Percentiles rank a stretch among this genome's conserved stretches.
Conservation (phyloP, 345 rosid species). For the Laguncularia racemosa region DNA sequence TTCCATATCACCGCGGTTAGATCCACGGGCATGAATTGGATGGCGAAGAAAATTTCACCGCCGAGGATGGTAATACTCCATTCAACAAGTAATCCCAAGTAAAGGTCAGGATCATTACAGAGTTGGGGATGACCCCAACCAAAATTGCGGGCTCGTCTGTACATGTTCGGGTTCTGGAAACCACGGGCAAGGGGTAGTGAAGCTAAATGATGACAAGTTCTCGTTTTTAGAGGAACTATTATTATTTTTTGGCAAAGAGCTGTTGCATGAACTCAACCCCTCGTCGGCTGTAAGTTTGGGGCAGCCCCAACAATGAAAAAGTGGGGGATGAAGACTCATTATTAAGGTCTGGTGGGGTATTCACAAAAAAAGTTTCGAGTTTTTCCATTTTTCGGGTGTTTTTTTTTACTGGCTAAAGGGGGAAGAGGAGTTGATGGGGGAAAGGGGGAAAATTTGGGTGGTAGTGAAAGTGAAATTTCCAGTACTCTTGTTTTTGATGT, state of each 20-base stretch:
- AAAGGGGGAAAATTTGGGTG: slow-evolving; percentile 9
- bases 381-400: too few relatives aligned
- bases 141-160: too few relatives aligned
- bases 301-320: too few relatives aligned
- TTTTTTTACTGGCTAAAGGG: slow-evolving; percentile 12
- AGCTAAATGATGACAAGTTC: too few relatives aligned
- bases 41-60: slow-evolving; percentile 10
- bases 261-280: slow-evolving; percentile 61
- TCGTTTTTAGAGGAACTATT: background rate
- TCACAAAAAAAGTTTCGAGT: too few relatives aligned
- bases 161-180: too few relatives aligned
- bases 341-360: too few relatives aligned
- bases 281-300: slow-evolving; percentile 28
- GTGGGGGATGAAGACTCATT: too few relatives aligned
- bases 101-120: slow-evolving; percentile 37
- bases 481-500: slow-evolving; percentile 45
- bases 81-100: slow-evolving; percentile 50
- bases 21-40: slow-evolving; percentile 11
- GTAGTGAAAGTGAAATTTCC: slow-evolving; percentile 2
- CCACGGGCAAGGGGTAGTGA: too few relatives aligned
- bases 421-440: slow-evolving; percentile 7
- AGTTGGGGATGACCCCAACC: too few relatives aligned
- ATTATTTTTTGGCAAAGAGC: slow-evolving; percentile 32
- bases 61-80: slow-evolving; percentile 19
- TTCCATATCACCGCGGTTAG: slow-evolving; percentile 10